phyloP scores from a whole-genome alignment of 495 filamentous ascomycete species.

The Daldinia vernicosa region DNA sequence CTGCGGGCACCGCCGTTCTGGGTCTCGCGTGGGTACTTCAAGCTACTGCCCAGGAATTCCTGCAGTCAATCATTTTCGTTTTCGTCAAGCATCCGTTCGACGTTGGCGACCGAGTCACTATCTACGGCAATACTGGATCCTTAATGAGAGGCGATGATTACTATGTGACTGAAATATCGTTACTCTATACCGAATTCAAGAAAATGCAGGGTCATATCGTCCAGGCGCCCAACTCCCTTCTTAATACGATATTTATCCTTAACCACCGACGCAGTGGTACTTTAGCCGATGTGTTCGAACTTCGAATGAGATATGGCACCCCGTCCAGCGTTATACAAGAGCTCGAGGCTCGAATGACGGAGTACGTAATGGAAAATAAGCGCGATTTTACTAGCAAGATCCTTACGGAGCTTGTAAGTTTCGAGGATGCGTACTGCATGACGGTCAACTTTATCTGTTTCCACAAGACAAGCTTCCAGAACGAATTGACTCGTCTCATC shows the following conservation, averaged over 20 bases:
- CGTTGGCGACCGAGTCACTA: slow-evolving; percentile 90
- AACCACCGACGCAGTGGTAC: slow-evolving; percentile 92
- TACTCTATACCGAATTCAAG: slow-evolving; percentile 98
- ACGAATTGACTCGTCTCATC: slow-evolving; percentile 87
- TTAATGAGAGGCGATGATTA: slow-evolving; percentile 85
- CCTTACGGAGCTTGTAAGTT: slow-evolving; percentile 82
- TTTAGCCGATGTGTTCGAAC: slow-evolving; percentile 84
- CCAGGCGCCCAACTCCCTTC: slow-evolving; percentile 92
- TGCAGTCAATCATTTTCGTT: slow-evolving; percentile 91
- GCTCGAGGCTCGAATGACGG: slow-evolving; percentile 82
- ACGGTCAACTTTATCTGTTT: slow-evolving; percentile 97
- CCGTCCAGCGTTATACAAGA: slow-evolving; percentile 85
- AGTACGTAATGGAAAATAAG: slow-evolving; percentile 86
- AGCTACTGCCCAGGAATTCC: slow-evolving; percentile 91
- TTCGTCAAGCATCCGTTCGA: slow-evolving; percentile 99
- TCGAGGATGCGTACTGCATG: slow-evolving; percentile 66
- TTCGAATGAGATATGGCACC: slow-evolving; percentile 89
- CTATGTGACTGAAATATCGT: slow-evolving; percentile 91
- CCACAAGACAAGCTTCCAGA: slow-evolving; percentile 92
- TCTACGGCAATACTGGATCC: slow-evolving; percentile 89
- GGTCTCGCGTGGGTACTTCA: slow-evolving; percentile 93
- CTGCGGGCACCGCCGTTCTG: slow-evolving; percentile 83
- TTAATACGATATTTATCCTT: slow-evolving; percentile 93
- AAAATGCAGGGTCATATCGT: slow-evolving; percentile 97
- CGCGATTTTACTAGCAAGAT: slow-evolving; percentile 92